A percentile compares a stretch with the other conserved stretches of the same genome.
Conservation (phyloP, 768 basidiomycete genomes). For the Suillus subluteus region DNA sequence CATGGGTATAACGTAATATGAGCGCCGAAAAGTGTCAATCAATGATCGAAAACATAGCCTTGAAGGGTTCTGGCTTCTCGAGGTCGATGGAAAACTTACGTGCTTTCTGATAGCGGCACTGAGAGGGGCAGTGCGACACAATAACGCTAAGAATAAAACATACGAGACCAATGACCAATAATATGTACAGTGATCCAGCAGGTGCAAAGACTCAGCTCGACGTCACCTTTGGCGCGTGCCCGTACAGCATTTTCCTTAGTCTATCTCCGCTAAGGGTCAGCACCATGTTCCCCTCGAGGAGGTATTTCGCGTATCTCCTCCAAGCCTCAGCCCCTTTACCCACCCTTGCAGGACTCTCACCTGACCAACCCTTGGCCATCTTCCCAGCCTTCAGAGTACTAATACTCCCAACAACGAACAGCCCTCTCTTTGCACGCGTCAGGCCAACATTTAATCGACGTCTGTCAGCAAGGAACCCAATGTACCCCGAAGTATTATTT, state of each 20-base stretch:
- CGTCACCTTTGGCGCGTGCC: slow-evolving; percentile 18
- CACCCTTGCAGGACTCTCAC: slow-evolving; percentile 23
- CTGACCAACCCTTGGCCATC: slow-evolving; percentile 27
- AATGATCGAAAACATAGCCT: not conserved
- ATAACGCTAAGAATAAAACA: not conserved
- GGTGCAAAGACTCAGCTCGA: not conserved
- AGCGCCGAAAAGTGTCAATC: not conserved
- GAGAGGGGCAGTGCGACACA: not conserved
- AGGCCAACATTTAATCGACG: slow-evolving; percentile 89
- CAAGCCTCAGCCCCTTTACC: slow-evolving; percentile 57
- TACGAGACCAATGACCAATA: not conserved
- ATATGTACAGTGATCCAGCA: not conserved
- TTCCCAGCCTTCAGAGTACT: slow-evolving; percentile 60
- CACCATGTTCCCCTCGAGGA: slow-evolving; percentile 56
- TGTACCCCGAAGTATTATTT: slow-evolving; percentile 73
- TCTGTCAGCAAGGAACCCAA: slow-evolving; percentile 89
- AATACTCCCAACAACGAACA: slow-evolving; percentile 80
- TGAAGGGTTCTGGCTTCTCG: not conserved
- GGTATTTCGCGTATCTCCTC: slow-evolving; percentile 62
- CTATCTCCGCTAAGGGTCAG: slow-evolving; percentile 47
- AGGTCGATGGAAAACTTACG: not conserved
- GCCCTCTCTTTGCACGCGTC: slow-evolving; percentile 84
- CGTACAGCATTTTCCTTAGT: slow-evolving; percentile 40
- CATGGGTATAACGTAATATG: slow-evolving; percentile 6
- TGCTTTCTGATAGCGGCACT: not conserved